phyloP scores from a whole-genome alignment of 139 green algal genomes.

The Gonium pectorale region DNA sequence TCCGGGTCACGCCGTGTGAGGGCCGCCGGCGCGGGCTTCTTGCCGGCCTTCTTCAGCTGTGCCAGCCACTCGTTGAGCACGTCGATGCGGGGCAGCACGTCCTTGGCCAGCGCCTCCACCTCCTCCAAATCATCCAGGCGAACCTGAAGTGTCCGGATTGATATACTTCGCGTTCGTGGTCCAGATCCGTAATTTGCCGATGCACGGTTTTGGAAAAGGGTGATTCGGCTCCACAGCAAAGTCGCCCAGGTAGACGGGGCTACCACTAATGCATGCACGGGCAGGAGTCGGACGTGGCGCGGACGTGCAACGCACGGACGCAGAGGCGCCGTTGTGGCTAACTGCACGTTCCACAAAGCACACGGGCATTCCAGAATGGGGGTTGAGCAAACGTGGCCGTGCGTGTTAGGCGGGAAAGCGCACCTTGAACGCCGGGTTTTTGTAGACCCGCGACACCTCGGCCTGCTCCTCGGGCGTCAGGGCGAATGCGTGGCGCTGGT shows the following conservation, averaged over 20 bases:
- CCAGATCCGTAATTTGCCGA: no score
- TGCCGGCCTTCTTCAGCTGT: background rate
- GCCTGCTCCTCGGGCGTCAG: background rate
- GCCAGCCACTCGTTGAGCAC: background rate
- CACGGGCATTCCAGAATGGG: background rate
- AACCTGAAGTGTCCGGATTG: no score
- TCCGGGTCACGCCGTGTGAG: no score
- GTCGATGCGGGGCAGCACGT: background rate
- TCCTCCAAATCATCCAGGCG: background rate
- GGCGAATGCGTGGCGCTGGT: background rate
- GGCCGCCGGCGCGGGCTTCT: background rate
- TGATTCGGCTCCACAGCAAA: background rate
- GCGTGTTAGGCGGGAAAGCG: background rate
- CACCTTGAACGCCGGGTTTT: conserved; percentile 22
- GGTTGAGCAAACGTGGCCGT: background rate
- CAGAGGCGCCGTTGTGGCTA: background rate
- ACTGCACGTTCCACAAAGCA: no score
- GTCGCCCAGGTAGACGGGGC: no score
- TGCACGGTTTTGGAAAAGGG: background rate
- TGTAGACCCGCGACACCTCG: background rate
- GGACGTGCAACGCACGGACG: background rate
- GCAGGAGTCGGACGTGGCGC: no score
- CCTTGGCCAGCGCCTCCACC: background rate
- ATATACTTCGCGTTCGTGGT: no score
- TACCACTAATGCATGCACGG: no score